Evolutionary conservation across 2,329 filamentous ascomycete genomes (phyloP), one percentile per base, ranked within the genome.

Genomic region (Trichoderma gracile): DNA sequence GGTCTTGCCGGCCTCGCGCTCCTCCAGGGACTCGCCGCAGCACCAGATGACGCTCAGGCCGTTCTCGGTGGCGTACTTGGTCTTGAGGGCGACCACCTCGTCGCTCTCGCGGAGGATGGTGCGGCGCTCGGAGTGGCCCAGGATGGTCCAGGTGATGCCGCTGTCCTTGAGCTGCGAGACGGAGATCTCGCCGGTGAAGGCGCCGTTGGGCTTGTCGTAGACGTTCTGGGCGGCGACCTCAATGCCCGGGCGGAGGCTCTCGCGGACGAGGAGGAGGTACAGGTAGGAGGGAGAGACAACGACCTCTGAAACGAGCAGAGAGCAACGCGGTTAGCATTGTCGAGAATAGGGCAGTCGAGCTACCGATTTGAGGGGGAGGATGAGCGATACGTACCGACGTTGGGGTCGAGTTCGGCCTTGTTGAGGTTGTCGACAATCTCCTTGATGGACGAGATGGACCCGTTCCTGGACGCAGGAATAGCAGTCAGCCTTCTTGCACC

Each of bases 111-210:
- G 86, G 68, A 98, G 84, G 77, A 98, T 88, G 62, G 92, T 92
- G 73, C 95, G 90, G 73, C 95, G 91, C 86, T 99, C 95, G 68
- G 91, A 95, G 87, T 99, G 95, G 71, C 95, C 95, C 67, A 97
- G 84, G 74, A 99, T 89, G 67, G 89, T 85, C 95, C 95, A 99
- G 75, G 87, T 87, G 80, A 98, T 90, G 76, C 87, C 87, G 80
- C 84, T 88, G 80, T 98, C 95, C 81, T 91, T 89, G 74, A 99
- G 88, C 83, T 98, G 95, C 68, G 89, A 82, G 69, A 93, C 93
- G 70, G 90, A 93, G 82, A 97, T 95, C 83, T 99, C 95, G 75
- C 95, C 95, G 42, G 95, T 99, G 85, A 91, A 98, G 73, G 95
- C 95, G 73, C 95, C 95, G 79, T 95, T 93, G 78, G 93, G 92